Evolutionary conservation across 2,329 filamentous ascomycete genomes (phyloP), one percentile per base, ranked within the genome.

Genomic region (Calonectria ilicicola): DNA sequence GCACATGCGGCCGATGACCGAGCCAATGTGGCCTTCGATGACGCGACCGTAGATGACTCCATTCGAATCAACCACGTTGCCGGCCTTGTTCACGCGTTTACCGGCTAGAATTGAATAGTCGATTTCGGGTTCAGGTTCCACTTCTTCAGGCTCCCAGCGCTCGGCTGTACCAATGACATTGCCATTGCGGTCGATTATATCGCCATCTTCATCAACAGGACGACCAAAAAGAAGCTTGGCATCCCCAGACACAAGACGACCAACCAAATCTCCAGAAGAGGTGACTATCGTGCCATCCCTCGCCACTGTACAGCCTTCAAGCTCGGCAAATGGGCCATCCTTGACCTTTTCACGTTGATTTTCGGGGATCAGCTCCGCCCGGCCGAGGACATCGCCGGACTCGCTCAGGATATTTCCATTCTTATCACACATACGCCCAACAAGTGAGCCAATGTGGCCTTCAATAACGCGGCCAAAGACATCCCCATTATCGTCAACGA

Each of bases 141-240:
- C 47, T 32, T 72, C 69, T n/a, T 65, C 65, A 29, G 67, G 65
- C 17, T 90, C 87, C 89, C 89, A 92, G 21, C 90, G 86, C 81
- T 92, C 90, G 0, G 90, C 90, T 70, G 88, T 88, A 23, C 89
- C 90, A 1, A 92, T 81, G 1, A 85, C 80, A 72, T 92, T 92
- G 35, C 90, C 90, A 80, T 94, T 95, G 82, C 92, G 92, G 85
- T 97, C 95, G 69, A 94, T 87, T 35, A 97, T 91, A 72, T 97
- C 94, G 46, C 95, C 95, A 74, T 97, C 94, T 73, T 94, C 92
- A 70, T 97, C 95, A 21, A 97, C 94, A 9, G 87, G 80, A 63
- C 94, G 92, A 21, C 95, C 95, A 46, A 93, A 90, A 1, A 97
- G 89, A 67, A 87, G 86, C 88, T 95, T 95, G 38, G 89, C 82